These are phyloP conservation scores for Bruguiera hainesii DNA, from an alignment of 441 rosid species.

Conservation along the genomic window DNA sequence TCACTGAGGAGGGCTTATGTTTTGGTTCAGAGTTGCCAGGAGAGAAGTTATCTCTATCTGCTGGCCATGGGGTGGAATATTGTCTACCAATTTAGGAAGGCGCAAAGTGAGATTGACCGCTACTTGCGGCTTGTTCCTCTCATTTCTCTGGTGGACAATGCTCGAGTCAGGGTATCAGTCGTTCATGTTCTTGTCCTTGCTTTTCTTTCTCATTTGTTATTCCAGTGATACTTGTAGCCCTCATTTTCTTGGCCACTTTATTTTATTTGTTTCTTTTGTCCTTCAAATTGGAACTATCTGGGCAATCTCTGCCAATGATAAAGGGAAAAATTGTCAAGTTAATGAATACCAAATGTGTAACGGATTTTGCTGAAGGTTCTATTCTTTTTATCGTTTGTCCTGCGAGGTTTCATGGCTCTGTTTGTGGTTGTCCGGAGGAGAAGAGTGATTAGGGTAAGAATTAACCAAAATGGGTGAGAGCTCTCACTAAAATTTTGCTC, in stretches of 20 bases:
- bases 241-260: background rate
- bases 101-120: constrained; percentile 85
- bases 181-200: background rate
- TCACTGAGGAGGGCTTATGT: constrained; percentile 78
- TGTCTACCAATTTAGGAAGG: constrained; percentile 81
- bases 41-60: constrained; percentile 81
- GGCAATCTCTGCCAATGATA: too few relatives aligned
- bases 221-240: background rate
- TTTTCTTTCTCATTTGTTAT: background rate
- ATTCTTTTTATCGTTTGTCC: too few relatives aligned
- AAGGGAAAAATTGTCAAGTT: too few relatives aligned
- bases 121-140: constrained; percentile 87
- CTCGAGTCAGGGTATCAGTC: constrained; percentile 70
- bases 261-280: background rate
- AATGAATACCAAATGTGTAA: too few relatives aligned
- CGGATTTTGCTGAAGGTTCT: too few relatives aligned
- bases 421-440: too few relatives aligned
- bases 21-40: constrained; percentile 82
- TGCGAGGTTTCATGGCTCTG: too few relatives aligned
- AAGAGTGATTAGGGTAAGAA: too few relatives aligned
- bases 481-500: too few relatives aligned
- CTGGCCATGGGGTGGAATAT: constrained; percentile 99
- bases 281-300: background rate
- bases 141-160: constrained; percentile 80
- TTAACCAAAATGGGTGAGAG: too few relatives aligned